Base-by-base conservation (phyloP, 1,139 yeast species). In the Groenewaldozyma sp. region DNA sequence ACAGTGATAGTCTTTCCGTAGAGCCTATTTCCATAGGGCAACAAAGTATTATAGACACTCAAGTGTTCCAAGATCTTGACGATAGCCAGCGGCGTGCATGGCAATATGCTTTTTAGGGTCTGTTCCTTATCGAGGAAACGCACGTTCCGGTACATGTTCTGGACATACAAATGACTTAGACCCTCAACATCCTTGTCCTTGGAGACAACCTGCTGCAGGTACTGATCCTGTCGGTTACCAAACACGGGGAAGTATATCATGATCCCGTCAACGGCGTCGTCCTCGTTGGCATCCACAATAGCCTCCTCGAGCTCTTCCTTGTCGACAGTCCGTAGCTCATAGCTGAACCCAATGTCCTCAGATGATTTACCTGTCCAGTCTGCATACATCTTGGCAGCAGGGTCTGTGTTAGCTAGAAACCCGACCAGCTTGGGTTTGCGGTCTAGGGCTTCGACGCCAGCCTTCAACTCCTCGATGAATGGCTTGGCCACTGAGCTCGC, bases 191-290 rank as follows among this genome's bases (percentile, higher is more conserved):
- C 98, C 60, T 91, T 91, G 47, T 84, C 88, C 24, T 81, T 68
- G 17, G 82, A 50, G 10, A 91, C 87, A 46, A 87, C 81, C 63
- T 91, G 97, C 63, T 91, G 97, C 42, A 91, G 64, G 59, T 93
- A 91, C 61, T 83, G 95, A 59, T 91, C 98, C 63, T 91, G 98
- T 46, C 83, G 75, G 57, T 84, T 86, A 2, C 95, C 95, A 63
- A 86, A 91, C 3, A 91, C 97, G 1, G 98, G 98, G 73, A 88
- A 91, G 62, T 91, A 91, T n/a, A 91, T 91, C 87, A 91, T 87
- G 50, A 91, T 91, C 22, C 98, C 98, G 56, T 86, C 81, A 27
- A 91, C 86, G 1, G 60, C 53, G 40, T 73, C 76, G 54, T 88
- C 93, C 24, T 70, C 69, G 59, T 91, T 91, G 44, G 97, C 96